Conservation (phyloP, 805 yeast species). For the Suhomyces emberorum region DNA sequence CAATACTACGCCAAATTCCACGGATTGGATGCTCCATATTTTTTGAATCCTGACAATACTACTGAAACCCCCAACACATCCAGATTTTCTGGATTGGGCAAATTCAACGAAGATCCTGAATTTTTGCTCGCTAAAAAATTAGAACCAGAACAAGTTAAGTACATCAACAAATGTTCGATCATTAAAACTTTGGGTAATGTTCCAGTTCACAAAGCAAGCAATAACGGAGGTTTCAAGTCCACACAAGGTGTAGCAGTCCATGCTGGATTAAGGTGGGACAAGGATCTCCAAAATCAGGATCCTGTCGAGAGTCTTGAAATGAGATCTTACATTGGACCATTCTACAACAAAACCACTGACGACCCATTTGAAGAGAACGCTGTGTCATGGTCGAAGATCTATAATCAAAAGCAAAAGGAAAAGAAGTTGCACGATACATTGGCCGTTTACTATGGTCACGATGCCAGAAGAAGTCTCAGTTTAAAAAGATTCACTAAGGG, state of each 20-base stretch:
- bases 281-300: constrained; percentile 52
- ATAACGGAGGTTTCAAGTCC: constrained; percentile 24
- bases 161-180: constrained; percentile 60
- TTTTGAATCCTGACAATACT: constrained; percentile 7
- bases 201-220: constrained; percentile 36
- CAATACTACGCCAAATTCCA: constrained; percentile 62
- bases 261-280: constrained; percentile 76
- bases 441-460: constrained; percentile 82
- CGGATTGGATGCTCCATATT: constrained; percentile 37
- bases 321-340: constrained; percentile 65
- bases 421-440: constrained; percentile 25
- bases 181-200: constrained; percentile 61
- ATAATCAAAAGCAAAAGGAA: constrained; percentile 45
- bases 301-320: constrained; percentile 65
- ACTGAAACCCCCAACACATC: not conserved
- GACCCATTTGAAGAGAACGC: constrained; percentile 33
- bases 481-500: constrained; percentile 69
- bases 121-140: constrained; percentile 50
- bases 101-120: constrained; percentile 35
- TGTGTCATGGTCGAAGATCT: constrained; percentile 56
- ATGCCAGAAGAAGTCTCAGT: constrained; percentile 73
- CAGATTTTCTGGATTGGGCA: constrained; percentile 1
- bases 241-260: constrained; percentile 63
- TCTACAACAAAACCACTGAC: constrained; percentile 56
- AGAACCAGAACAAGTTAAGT: constrained; percentile 58